A percentile compares a stretch with the other conserved stretches of the same genome.
These are phyloP conservation scores for Suillus americanus DNA, from an alignment of 768 basidiomycete genomes.

Conservation along the genomic window DNA sequence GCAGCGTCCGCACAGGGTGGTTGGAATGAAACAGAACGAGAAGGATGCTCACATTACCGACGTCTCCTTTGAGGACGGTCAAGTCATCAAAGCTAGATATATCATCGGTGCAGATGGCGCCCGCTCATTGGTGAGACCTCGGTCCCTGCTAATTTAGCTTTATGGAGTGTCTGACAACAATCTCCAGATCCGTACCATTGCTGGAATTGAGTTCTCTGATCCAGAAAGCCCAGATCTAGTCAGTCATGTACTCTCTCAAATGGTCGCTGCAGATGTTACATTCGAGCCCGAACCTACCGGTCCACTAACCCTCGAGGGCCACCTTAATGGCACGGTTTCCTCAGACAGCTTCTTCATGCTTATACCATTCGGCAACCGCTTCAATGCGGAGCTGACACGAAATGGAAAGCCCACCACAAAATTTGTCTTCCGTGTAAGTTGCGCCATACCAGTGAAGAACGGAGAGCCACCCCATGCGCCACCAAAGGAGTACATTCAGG, in stretches of 20 bases:
- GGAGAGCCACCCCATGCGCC: conserved; percentile 29
- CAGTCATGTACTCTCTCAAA: conserved; percentile 29
- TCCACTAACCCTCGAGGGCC: conserved; percentile 8
- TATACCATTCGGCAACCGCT: conserved; percentile 29
- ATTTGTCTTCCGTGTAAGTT: conserved; percentile 37
- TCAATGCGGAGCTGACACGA: neutral
- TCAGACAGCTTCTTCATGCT: conserved; percentile 32
- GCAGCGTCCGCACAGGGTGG: conserved; percentile 38
- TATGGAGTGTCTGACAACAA: neutral
- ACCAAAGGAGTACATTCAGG: conserved; percentile 4
- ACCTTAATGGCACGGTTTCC: conserved; percentile 22
- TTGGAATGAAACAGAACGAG: conserved; percentile 33
- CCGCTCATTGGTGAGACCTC: conserved; percentile 38
- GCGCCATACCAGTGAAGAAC: conserved; percentile 29
- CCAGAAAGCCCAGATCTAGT: conserved; percentile 33
- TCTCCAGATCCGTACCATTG: conserved; percentile 40
- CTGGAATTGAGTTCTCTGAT: conserved; percentile 44
- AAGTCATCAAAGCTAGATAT: conserved; percentile 41
- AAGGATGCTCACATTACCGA: conserved; percentile 30
- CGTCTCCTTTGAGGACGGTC: conserved; percentile 47
- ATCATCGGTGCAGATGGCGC: conserved; percentile 54
- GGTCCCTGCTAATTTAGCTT: neutral
- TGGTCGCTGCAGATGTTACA: conserved; percentile 48
- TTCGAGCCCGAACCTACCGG: conserved; percentile 31
- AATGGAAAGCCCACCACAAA: conserved; percentile 1